Evolutionary conservation across 1,284 basidiomycete species (phyloP).

Genomic region (Puccinia novopanici): DNA sequence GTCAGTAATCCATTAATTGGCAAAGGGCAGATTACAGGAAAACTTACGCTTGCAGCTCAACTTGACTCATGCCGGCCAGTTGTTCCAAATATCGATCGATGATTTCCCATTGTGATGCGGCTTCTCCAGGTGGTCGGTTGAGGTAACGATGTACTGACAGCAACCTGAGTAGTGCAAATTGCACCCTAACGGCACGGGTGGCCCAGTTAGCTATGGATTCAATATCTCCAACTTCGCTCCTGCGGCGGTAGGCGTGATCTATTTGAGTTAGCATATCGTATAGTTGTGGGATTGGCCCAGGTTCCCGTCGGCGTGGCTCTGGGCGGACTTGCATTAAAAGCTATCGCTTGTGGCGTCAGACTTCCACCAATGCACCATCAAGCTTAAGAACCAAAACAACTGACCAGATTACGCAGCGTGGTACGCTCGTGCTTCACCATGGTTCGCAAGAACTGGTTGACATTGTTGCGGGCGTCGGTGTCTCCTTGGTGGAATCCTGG

Average conservation of each 20-base stretch:
- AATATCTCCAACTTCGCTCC: not conserved
- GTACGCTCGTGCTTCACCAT: not conserved
- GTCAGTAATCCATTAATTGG: no score
- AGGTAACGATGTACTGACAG: not conserved
- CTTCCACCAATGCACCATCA: not conserved
- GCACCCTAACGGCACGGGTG: not conserved
- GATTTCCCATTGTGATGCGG: not conserved
- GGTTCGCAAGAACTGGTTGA: not conserved
- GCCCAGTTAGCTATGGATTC: not conserved
- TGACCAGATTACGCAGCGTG: not conserved
- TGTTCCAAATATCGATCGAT: not conserved
- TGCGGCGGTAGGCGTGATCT: not conserved
- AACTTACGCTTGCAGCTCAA: not conserved
- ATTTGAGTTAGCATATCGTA: not conserved
- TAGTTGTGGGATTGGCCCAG: not conserved
- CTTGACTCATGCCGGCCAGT: not conserved
- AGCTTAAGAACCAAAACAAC: no score
- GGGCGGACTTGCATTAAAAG: not conserved
- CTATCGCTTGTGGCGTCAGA: not conserved
- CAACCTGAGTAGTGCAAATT: not conserved
- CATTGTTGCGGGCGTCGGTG: not conserved
- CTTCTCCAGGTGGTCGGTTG: not conserved
- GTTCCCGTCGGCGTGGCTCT: not conserved
- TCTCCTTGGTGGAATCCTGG: not conserved
- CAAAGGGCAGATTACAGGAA: not conserved